Base-by-base conservation (phyloP, 345 rosid species). In the Syzygium aqueum region DNA sequence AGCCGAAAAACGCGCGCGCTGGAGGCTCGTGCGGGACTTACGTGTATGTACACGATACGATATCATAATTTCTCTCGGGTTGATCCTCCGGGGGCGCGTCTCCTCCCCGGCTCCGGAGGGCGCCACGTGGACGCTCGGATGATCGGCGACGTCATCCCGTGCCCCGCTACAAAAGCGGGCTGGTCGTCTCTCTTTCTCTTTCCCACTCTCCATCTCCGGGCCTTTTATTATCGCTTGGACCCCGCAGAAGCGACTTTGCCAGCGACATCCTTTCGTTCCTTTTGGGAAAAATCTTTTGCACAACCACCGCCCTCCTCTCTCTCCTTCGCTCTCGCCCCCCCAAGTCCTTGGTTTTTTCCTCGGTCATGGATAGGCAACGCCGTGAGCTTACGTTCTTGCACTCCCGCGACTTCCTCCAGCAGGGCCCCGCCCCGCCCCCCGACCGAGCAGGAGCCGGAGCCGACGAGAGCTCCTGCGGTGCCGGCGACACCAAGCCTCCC, bases 301-400 rank as follows among this genome's bases (percentile, higher is more conserved):
- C 88, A 90, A 88, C 89, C 21, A 86, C 92, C 86, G 21, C 85
- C 82, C 27, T 86, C 83, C 83, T 40, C 85, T 65, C 56, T 86
- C 49, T 40, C 88, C 53, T 85, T 14, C n/a, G 11, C 80, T 85
- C 56, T 51, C 87, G 85, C 85, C 65, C 23, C 53, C 30, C 30
- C 56, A 12, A 27, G 54, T 28, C 28, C 28, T 51, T 65, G 84
- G 22, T 86, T 40, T 73, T 65, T 73, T 65, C 49, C 49, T 65
- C 51, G 77, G 88, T 87, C 93, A 96, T 97, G 98, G 98, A 96
- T 84, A 86, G 90, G 51, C 94, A 92, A 87, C 92, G 87, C 90
- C 94, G 91, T 19, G 96, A 94, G 88, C 90, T 93, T 86, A 88
- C 89, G 53, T 92, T 96, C 91, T 89, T 94, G 86, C 92, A 87